These are phyloP conservation scores for Rosa rugosa DNA, from an alignment of 306 rosid species.

Conservation along the genomic window DNA sequence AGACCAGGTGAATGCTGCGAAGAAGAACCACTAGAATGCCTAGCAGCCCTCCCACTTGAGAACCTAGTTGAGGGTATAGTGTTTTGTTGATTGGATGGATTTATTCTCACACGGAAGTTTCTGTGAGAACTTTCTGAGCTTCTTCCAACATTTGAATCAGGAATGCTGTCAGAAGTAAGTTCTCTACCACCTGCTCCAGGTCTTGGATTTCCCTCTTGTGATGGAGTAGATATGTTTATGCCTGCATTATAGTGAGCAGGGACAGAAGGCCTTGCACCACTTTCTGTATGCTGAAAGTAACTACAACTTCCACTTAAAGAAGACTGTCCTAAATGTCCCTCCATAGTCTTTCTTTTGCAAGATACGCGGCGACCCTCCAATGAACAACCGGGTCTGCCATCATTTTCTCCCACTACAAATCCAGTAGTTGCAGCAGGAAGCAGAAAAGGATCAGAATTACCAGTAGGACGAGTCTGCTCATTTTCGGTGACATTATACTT, in stretches of 20 bases:
- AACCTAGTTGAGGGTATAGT: constrained; percentile 40
- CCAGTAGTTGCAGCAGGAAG: constrained; percentile 57
- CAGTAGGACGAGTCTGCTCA: constrained; percentile 44
- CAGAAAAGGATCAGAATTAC: constrained; percentile 52
- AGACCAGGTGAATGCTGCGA: constrained; percentile 49
- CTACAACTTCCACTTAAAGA: constrained; percentile 71
- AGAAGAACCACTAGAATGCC: constrained; percentile 55
- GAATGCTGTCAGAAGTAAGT: constrained; percentile 42
- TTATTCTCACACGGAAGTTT: constrained; percentile 69
- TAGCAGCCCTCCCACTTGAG: constrained; percentile 47
- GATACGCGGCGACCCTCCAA: constrained; percentile 68
- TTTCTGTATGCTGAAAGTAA: constrained; percentile 62
- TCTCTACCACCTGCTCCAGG: constrained; percentile 52
- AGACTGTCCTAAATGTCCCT: constrained; percentile 66
- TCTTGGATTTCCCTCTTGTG: constrained; percentile 55
- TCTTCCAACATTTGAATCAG: constrained; percentile 51
- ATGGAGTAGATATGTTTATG: constrained; percentile 43
- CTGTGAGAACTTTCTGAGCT: constrained; percentile 56
- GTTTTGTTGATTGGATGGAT: constrained; percentile 60
- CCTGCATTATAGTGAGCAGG: constrained; percentile 50
- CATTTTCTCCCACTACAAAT: constrained; percentile 48
- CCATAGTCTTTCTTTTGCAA: constrained; percentile 82
- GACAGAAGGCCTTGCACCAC: constrained; percentile 48
- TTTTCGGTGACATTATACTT: constrained; percentile 61
- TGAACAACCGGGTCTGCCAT: constrained; percentile 68